Conservation (phyloP, 164 flowering plant genomes). For the Macadamia tetraphylla region DNA sequence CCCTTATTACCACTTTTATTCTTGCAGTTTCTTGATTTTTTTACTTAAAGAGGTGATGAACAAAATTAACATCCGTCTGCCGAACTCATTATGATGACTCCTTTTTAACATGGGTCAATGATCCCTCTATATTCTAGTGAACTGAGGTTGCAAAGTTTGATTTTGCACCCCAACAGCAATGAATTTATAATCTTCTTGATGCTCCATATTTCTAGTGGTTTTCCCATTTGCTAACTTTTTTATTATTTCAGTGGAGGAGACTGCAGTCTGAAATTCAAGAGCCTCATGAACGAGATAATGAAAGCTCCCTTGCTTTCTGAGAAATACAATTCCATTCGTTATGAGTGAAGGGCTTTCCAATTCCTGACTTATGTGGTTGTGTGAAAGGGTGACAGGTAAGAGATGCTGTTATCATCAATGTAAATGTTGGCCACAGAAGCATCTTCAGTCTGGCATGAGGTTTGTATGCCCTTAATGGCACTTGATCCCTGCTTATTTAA, state of each 20-base stretch:
- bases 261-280: slow-evolving; percentile 82
- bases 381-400: background rate
- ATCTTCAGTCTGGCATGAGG: background rate
- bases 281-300: slow-evolving; percentile 66
- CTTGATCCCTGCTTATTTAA: background rate
- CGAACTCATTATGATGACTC: no score
- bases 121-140: no score
- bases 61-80: no score
- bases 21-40: no score
- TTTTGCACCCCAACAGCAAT: no score
- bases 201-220: background rate
- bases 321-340: slow-evolving; percentile 70
- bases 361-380: background rate
- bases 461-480: background rate
- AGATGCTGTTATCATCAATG: background rate
- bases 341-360: slow-evolving; percentile 37
- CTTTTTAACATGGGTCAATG: no score
- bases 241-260: slow-evolving; percentile 76
- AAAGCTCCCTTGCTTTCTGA: slow-evolving; percentile 58
- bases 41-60: no score
- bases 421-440: background rate
- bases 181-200: background rate
- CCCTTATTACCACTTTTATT: no score
- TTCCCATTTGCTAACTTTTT: background rate
- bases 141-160: no score